A percentile compares a stretch with the other conserved stretches of the same genome.
phyloP scores from a whole-genome alignment of 192 early-diverging fungal genomes.

The Chytriomyces confervae region DNA sequence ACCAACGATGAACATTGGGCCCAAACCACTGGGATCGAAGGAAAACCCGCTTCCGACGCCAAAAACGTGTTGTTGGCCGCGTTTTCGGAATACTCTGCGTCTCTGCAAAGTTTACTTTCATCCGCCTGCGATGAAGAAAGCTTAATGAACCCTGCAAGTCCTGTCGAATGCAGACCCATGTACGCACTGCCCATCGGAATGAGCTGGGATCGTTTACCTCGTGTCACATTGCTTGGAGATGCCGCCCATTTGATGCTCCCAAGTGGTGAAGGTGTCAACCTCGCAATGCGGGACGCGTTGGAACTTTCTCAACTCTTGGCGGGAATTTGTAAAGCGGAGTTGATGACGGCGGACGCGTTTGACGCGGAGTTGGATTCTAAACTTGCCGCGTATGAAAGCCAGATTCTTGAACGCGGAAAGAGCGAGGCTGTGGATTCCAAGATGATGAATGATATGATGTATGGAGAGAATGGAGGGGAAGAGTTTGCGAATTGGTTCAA shows the following conservation, averaged over 20 bases:
- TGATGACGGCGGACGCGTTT: not conserved
- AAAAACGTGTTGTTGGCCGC: not conserved
- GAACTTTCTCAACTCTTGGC: not conserved
- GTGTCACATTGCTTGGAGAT: not conserved
- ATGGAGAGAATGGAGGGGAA: not conserved
- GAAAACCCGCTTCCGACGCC: not conserved
- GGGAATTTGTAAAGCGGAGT: no score
- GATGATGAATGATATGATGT: not conserved
- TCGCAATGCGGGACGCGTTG: not conserved
- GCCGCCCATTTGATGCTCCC: not conserved
- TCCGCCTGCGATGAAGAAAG: not conserved
- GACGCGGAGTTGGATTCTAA: not conserved
- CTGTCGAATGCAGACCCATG: not conserved
- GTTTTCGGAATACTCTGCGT: not conserved
- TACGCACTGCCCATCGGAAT: not conserved
- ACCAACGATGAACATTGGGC: not conserved
- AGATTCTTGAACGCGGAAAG: not conserved
- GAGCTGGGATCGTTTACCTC: not conserved
- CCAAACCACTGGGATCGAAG: not conserved
- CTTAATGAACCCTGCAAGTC: not conserved
- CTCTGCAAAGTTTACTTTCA: not conserved
- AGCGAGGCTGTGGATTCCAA: not conserved
- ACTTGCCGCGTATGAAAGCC: not conserved
- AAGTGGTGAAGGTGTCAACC: conserved; percentile 1
- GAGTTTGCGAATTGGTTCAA: not conserved